Percentiles rank a stretch among this genome's conserved stretches.
phyloP scores from a whole-genome alignment of 768 basidiomycete species.

The Trametes cingulata region DNA sequence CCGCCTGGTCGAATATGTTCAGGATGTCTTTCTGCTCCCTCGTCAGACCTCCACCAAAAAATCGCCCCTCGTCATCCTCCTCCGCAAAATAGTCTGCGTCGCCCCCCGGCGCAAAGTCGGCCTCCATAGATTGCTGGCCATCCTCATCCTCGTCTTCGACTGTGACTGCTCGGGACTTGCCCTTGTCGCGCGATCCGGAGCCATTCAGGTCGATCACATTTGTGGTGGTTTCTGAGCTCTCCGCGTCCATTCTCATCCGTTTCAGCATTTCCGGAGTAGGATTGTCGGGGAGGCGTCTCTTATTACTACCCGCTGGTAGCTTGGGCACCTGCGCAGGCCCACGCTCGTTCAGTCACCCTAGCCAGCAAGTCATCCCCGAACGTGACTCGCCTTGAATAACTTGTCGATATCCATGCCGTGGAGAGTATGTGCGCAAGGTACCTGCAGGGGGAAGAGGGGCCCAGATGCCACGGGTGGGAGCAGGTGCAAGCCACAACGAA shows the following conservation, averaged over 20 bases:
- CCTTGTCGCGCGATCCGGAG: constrained; percentile 24
- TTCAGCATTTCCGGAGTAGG: constrained; percentile 84
- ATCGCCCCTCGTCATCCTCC: constrained; percentile 90
- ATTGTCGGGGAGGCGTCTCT: constrained; percentile 74
- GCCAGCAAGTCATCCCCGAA: not conserved
- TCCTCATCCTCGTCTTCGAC: constrained; percentile 68
- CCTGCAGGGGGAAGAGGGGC: not conserved
- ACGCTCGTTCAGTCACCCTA: not conserved
- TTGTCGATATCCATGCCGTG: constrained; percentile 51
- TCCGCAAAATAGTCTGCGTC: constrained; percentile 91
- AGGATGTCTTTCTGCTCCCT: constrained; percentile 93
- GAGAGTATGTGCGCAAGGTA: not conserved
- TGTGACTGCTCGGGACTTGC: constrained; percentile 44
- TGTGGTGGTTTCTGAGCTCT: constrained; percentile 13
- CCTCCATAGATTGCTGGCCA: constrained; percentile 27
- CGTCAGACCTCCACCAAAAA: constrained; percentile 93
- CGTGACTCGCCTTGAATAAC: constrained; percentile 43
- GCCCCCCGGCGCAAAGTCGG: constrained; percentile 75
- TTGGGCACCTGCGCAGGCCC: constrained; percentile 57
- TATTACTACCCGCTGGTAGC: constrained; percentile 61
- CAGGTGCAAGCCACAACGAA: not conserved
- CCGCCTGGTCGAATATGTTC: constrained; percentile 86
- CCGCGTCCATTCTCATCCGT: constrained; percentile 63
- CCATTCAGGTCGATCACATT: constrained; percentile 13
- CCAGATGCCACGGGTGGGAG: not conserved